These are phyloP conservation scores for Citrus mangshanensis DNA, from an alignment of 345 rosid species.

Conservation along the genomic window DNA sequence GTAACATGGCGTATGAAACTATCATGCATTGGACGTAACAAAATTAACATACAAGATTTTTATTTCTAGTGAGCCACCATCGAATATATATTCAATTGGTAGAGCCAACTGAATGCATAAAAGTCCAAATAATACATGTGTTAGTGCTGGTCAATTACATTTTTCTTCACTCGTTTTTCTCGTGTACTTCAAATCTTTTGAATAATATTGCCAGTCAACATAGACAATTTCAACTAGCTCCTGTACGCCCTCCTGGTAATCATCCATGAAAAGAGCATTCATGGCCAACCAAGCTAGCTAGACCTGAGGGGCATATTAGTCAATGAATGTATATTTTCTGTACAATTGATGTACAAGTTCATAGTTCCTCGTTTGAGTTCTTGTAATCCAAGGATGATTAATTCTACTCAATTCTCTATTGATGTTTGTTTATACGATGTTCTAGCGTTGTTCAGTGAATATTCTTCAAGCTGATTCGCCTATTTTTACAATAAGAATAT, in stretches of 20 bases:
- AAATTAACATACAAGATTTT: not conserved
- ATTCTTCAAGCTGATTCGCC: too few species aligned
- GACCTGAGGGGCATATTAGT: not conserved
- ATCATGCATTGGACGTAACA: not conserved
- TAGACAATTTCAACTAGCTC: not conserved
- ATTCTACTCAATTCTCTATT: not conserved
- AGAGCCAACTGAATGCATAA: not conserved
- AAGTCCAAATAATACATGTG: not conserved
- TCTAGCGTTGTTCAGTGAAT: not conserved
- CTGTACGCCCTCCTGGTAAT: too few species aligned
- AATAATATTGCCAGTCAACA: not conserved
- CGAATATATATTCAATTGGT: not conserved
- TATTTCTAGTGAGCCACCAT: not conserved
- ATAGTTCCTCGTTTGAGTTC: not conserved
- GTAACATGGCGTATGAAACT: too few species aligned
- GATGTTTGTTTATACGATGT: too few species aligned
- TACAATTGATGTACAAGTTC: not conserved
- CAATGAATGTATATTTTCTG: too few species aligned
- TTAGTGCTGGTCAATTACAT: not conserved
- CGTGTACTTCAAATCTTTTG: not conserved
- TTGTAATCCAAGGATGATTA: not conserved
- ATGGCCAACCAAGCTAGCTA: too few species aligned
- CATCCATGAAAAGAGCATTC: too few species aligned
- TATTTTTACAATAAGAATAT: too few species aligned
- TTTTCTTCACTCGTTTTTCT: constrained; percentile 1